Percentiles rank a stretch among this genome's conserved stretches.
Evolutionary conservation across 805 yeast species (phyloP).

Genomic region (Saccharomycopsis olivae): DNA sequence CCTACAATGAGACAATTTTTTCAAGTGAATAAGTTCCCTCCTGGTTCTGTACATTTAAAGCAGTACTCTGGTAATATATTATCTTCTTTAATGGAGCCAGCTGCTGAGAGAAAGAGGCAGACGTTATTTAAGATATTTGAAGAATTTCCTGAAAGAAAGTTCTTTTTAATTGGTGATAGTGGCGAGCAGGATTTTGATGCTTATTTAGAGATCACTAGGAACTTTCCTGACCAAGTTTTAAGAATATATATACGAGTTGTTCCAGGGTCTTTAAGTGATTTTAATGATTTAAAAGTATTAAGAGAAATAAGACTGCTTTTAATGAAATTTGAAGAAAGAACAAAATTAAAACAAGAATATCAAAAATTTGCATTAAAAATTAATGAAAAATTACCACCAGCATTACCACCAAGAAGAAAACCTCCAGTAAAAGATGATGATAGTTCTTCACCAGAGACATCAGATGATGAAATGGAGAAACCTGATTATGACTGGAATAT

Average conservation of each 20-base stretch:
- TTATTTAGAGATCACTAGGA: conserved; percentile 56
- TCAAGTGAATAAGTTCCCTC: conserved; percentile 47
- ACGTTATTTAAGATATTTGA: conserved; percentile 50
- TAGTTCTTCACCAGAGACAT: conserved; percentile 14
- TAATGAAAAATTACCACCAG: conserved; percentile 4
- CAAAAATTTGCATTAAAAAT: conserved; percentile 2
- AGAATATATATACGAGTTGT: conserved; percentile 81
- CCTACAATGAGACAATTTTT: conserved; percentile 44
- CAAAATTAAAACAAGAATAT: conserved; percentile 5
- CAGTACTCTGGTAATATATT: conserved; percentile 79
- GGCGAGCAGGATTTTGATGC: conserved; percentile 96
- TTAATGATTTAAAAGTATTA: conserved; percentile 24
- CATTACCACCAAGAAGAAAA: not conserved
- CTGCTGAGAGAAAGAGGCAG: conserved; percentile 66
- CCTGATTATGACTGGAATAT: conserved; percentile 18
- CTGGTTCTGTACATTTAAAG: conserved; percentile 77
- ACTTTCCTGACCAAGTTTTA: conserved; percentile 50
- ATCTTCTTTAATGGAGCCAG: conserved; percentile 77
- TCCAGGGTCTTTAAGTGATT: conserved; percentile 51
- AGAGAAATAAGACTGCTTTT: conserved; percentile 11
- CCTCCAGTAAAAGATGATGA: not conserved
- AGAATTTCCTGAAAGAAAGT: conserved; percentile 71
- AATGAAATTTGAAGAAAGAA: conserved; percentile 1
- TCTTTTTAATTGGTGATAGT: conserved; percentile 85
- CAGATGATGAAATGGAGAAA: conserved; percentile 17